phyloP scores from a whole-genome alignment of 208 protist species.

The Trypanosomatidae sp. region DNA sequence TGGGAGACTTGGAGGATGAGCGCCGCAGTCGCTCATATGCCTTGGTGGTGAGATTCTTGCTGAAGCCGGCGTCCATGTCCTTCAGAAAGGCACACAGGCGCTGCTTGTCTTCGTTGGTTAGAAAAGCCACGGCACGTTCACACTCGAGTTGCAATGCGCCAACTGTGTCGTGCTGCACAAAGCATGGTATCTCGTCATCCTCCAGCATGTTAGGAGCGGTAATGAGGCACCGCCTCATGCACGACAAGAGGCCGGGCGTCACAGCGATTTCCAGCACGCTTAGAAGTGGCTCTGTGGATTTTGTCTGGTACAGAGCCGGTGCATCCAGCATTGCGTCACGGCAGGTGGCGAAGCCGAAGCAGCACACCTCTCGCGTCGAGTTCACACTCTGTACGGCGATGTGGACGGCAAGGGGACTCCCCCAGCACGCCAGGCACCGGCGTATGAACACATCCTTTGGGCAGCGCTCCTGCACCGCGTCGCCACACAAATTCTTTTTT shows the following conservation, averaged over 20 bases:
- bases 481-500: conserved; percentile 27
- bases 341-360: conserved; percentile 31
- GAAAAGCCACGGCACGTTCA: conserved; percentile 72
- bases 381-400: conserved; percentile 21
- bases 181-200: conserved; percentile 28
- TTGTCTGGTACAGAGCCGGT: conserved; percentile 19
- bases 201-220: conserved; percentile 51
- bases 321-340: conserved; percentile 21
- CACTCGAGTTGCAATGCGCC: conserved; percentile 65
- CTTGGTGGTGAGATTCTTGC: conserved; percentile 41
- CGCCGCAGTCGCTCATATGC: conserved; percentile 29
- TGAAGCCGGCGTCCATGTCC: conserved; percentile 31
- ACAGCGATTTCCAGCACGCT: conserved; percentile 47
- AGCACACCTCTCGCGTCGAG: conserved; percentile 20
- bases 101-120: conserved; percentile 42
- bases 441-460: conserved; percentile 61
- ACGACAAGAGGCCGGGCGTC: conserved; percentile 46
- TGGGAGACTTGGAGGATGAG: conserved; percentile 20
- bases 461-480: conserved; percentile 30
- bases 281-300: conserved; percentile 19
- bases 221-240: conserved; percentile 51
- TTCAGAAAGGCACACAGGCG: conserved; percentile 37
- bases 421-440: conserved; percentile 52
- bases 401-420: conserved; percentile 65
- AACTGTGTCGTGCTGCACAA: conserved; percentile 52